These are phyloP conservation scores for Paracorniculantispora psalliotae DNA, from an alignment of 2,329 filamentous ascomycete genomes.

Conservation along the genomic window DNA sequence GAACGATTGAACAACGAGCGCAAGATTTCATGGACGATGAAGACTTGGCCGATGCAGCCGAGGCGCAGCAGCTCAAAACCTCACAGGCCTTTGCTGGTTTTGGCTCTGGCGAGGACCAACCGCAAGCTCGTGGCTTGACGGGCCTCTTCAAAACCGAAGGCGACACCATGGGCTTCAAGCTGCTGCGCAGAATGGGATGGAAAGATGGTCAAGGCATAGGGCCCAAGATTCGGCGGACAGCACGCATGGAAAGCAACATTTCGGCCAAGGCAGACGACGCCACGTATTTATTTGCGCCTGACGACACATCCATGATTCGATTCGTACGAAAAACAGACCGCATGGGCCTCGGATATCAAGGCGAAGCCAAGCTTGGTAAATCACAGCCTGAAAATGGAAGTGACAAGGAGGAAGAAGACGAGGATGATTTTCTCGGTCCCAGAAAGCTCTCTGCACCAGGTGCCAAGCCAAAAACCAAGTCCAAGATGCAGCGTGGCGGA, in stretches of 20 bases:
- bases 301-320: constrained; percentile 65
- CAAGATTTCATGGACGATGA: constrained; percentile 99
- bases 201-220: constrained; percentile 89
- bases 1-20: constrained; percentile 49
- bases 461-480: constrained; percentile 47
- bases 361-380: constrained; percentile 48
- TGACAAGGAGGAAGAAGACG: constrained; percentile 44
- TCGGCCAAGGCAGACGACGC: constrained; percentile 35
- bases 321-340: constrained; percentile 62
- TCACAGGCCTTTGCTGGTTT: constrained; percentile 69
- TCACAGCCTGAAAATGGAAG: constrained; percentile 31
- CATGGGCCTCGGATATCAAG: constrained; percentile 65
- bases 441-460: constrained; percentile 19
- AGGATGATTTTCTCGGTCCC: constrained; percentile 25
- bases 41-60: constrained; percentile 80
- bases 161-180: constrained; percentile 80
- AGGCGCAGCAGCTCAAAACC: constrained; percentile 70
- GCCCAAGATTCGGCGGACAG: constrained; percentile 72
- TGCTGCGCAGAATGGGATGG: constrained; percentile 94
- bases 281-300: constrained; percentile 77
- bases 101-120: constrained; percentile 57
- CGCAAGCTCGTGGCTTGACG: constrained; percentile 44
- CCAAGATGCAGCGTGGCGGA: constrained; percentile 47
- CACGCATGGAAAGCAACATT: constrained; percentile 52
- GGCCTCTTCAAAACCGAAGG: constrained; percentile 68